Conservation (phyloP, 805 yeast species). For the Hyphopichia homilentoma region DNA sequence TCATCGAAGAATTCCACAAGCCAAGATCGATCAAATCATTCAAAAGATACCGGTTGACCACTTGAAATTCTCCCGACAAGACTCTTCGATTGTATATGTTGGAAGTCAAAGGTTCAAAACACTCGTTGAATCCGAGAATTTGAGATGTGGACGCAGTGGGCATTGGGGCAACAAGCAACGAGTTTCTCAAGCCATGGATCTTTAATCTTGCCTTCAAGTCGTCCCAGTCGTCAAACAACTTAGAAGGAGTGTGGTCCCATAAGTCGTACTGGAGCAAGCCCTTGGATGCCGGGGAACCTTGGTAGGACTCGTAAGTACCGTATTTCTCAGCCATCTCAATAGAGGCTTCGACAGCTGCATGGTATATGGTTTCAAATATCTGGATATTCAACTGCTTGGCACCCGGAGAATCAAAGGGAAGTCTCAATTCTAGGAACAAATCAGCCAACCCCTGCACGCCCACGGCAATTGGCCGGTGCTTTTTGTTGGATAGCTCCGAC, state of each 20-base stretch:
- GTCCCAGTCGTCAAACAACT: conserved; percentile 80
- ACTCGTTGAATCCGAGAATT: conserved; percentile 88
- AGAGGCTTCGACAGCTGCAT: conserved; percentile 87
- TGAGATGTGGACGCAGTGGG: conserved; percentile 98
- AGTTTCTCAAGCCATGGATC: conserved; percentile 75
- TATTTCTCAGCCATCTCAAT: conserved; percentile 66
- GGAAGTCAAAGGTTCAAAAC: conserved; percentile 95
- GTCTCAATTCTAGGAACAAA: conserved; percentile 69
- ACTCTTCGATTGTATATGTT: conserved; percentile 90
- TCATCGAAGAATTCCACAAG: conserved; percentile 78
- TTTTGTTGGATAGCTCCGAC: conserved; percentile 71
- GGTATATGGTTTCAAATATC: conserved; percentile 94
- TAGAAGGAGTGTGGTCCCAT: conserved; percentile 79
- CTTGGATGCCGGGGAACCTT: conserved; percentile 87
- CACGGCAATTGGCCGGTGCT: conserved; percentile 89
- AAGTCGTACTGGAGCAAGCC: conserved; percentile 84
- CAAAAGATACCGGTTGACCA: conserved; percentile 82
- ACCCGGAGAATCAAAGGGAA: conserved; percentile 81
- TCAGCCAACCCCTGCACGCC: conserved; percentile 99
- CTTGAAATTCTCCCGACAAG: conserved; percentile 88
- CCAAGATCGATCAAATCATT: conserved; percentile 80
- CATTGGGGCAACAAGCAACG: conserved; percentile 90
- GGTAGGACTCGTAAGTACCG: conserved; percentile 71
- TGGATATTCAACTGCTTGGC: conserved; percentile 76
- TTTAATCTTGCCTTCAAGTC: conserved; percentile 55